Conservation (phyloP, 441 rosid genomes). For the Capsella rubella region DNA sequence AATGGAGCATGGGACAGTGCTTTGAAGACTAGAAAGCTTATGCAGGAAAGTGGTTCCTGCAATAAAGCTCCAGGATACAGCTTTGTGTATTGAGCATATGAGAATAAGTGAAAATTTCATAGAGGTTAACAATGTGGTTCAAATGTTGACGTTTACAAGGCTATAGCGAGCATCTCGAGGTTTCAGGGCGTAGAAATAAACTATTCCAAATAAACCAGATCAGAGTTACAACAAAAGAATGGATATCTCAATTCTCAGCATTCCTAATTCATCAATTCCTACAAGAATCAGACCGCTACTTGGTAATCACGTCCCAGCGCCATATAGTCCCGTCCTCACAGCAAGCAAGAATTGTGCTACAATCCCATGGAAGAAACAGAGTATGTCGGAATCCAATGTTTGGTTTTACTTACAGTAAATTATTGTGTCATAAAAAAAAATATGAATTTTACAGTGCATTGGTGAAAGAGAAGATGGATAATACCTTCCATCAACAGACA, state of each 20-base stretch:
- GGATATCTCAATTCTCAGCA: constrained; percentile 19
- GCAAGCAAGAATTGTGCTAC: constrained; percentile 93
- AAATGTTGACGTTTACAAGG: constrained; percentile 18
- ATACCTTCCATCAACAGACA: constrained; percentile 96
- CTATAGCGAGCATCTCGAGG: constrained; percentile 23
- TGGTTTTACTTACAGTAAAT: constrained; percentile 19
- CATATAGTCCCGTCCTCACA: constrained; percentile 96
- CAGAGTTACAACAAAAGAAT: constrained; percentile 26
- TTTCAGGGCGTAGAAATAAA: constrained; percentile 25
- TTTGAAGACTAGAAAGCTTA: constrained; percentile 52
- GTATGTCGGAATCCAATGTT: constrained; percentile 6
- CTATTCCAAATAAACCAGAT: neutral
- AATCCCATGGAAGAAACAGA: constrained; percentile 29
- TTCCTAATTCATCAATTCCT: constrained; percentile 15
- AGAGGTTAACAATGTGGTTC: neutral
- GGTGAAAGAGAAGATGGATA: constrained; percentile 19
- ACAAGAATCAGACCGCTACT: constrained; percentile 27
- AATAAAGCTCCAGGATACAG: constrained; percentile 68
- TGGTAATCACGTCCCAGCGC: constrained; percentile 84
- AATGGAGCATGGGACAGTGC: constrained; percentile 70
- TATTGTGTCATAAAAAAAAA: neutral
- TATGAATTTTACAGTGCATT: neutral
- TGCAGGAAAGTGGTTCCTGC: constrained; percentile 55
- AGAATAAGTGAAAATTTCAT: constrained; percentile 16
- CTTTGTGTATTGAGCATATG: constrained; percentile 47